Conservation (phyloP, 202 grass and related monocot species). For the Carex sylvatica region DNA sequence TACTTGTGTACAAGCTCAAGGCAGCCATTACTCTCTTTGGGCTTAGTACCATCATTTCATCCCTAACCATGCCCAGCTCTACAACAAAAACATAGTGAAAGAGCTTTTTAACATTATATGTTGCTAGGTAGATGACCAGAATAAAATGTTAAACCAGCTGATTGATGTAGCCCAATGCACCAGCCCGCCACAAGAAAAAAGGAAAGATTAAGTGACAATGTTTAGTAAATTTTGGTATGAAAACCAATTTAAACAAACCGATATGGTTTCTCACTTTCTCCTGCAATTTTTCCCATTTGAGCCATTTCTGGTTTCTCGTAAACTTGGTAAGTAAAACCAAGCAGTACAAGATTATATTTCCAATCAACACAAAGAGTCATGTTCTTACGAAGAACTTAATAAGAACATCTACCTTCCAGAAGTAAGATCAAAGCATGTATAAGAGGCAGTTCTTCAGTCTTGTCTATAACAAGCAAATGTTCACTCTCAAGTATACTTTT, state of each 20-base stretch:
- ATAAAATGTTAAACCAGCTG: background rate
- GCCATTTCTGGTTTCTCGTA: background rate
- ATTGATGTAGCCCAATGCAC: background rate
- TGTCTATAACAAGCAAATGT: constrained; percentile 39
- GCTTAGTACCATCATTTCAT: constrained; percentile 59
- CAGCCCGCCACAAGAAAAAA: background rate
- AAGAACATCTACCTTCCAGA: constrained; percentile 58
- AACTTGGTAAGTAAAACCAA: background rate
- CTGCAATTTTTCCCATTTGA: background rate
- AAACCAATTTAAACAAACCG: background rate
- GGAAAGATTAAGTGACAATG: background rate
- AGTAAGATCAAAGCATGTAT: constrained; percentile 59
- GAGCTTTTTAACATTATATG: background rate
- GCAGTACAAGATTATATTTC: background rate
- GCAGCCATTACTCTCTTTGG: constrained; percentile 77
- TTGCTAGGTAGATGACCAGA: background rate
- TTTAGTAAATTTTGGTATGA: background rate
- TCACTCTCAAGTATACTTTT: constrained; percentile 45
- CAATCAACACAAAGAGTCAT: background rate
- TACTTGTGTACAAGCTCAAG: constrained; percentile 68
- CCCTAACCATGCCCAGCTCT: constrained; percentile 60
- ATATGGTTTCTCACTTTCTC: background rate
- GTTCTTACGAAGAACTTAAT: background rate
- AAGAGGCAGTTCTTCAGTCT: constrained; percentile 61
- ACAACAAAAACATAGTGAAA: constrained; percentile 30